phyloP scores from a whole-genome alignment of 345 rosid genomes.

The Camelina laxa region DNA sequence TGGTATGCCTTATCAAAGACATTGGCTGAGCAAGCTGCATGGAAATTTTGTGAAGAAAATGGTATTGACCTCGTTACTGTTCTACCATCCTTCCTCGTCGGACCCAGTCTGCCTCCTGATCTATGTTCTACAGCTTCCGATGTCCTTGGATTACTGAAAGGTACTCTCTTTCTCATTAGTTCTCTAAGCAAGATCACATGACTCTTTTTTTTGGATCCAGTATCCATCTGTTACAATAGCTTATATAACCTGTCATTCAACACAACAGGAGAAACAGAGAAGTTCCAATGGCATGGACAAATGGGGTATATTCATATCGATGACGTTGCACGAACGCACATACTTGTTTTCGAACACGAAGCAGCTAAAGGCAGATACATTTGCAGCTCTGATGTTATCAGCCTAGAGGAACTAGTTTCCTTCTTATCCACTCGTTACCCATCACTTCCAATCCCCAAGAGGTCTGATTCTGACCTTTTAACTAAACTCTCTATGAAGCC shows the following conservation, averaged over 20 bases:
- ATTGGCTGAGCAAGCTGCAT: constrained; percentile 85
- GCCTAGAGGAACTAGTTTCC: constrained; percentile 57
- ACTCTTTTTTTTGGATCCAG: neutral
- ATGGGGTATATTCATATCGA: constrained; percentile 96
- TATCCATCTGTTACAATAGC: neutral
- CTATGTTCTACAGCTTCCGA: constrained; percentile 80
- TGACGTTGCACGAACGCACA: constrained; percentile 78
- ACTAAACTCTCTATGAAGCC: neutral
- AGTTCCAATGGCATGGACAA: constrained; percentile 80
- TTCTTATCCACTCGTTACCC: constrained; percentile 67
- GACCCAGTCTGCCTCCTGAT: constrained; percentile 79
- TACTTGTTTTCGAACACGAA: constrained; percentile 65
- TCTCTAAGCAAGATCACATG: neutral
- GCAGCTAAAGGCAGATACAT: constrained; percentile 66
- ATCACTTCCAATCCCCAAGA: constrained; percentile 59
- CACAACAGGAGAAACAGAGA: constrained; percentile 59
- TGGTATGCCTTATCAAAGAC: constrained; percentile 86
- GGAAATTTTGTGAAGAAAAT: constrained; percentile 75
- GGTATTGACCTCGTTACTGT: constrained; percentile 68
- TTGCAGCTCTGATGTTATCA: constrained; percentile 65
- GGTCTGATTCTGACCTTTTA: constrained; percentile 45
- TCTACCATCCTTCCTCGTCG: constrained; percentile 75
- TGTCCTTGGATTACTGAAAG: constrained; percentile 81
- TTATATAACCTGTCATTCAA: constrained; percentile 2
- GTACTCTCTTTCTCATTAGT: constrained; percentile 36